Base-by-base conservation (phyloP, 202 grass and related monocot species). In the Alloteropsis angusta region DNA sequence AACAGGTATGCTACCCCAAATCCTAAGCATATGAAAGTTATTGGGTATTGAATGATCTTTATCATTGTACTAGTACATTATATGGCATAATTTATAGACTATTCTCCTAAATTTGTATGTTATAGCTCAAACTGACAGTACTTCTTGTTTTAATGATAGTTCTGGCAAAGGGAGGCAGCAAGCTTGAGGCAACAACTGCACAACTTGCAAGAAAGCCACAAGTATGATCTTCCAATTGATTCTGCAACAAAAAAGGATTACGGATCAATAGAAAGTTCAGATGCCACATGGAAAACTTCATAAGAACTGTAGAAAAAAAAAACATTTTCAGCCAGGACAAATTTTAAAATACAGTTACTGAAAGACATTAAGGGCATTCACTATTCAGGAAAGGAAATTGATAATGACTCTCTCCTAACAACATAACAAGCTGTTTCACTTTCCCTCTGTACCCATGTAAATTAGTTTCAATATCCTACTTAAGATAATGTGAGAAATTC, bases 121-220 rank as follows among this genome's bases (percentile, higher is more conserved):
- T 48, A 14, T 34, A 50, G 37, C 15, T 64, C 23, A 80, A 83
- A 83, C 75, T 88, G 50, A 76, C 66, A 39, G 9, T 65, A 79
- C 47, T 57, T 85, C 66, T 10, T 75, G 18, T 69, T 85, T 85
- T 83, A 38, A 50, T 43, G 45, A 83, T 66, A 97, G 94, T 65
- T 97, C 62, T 93, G 91, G 94, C 94, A 97, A 86, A 93, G 82
- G 87, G 88, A 97, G 88, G 82, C 85, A 97, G 84, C 91, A 91
- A 97, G 88, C 91, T 97, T 97, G 88, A 97, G 91, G 85, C 93
- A 97, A 77, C 91, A 91, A 97, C 84, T 97, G 85, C 93, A 82
- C 72, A 89, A 89, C 79, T 97, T 97, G 87, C 94, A 97, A 88
- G 91, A 97, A 90, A 97, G 81, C 83, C 91, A 97, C 78, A 88